Evolutionary conservation across 805 yeast genomes (phyloP), one percentile per base, ranked within the genome.

Genomic region (Saccharomyces mikatae): DNA sequence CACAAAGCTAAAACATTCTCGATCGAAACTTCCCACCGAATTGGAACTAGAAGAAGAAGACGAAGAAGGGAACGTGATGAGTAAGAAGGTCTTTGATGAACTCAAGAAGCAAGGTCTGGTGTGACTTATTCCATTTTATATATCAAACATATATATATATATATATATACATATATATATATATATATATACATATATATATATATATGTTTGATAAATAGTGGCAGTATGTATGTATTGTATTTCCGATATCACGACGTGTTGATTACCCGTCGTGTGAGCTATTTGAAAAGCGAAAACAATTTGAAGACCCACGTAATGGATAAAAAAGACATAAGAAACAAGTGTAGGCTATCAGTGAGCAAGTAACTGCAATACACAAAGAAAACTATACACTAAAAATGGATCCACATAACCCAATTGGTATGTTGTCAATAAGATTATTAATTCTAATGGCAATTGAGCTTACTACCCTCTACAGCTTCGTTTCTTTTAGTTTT

Each of bases 21-120:
- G 14, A 49, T 46, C 44, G 47, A 50, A 30, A 44, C 51, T 24
- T 11, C 50, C 31, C 73, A 72, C 26, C 74, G 76, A 52, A 66
- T 63, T 48, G 87, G 84, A 58, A 74, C 76, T 85, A 11, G 96
- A 94, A 68, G 87, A 91, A 36, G 98, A 92, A 67, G 98, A 94
- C 65, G 86, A 81, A 1, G 90, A 89, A 17, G 99, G 98, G 10
- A 92, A 94, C 65, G 96, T 89, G 14, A 86, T 92, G 95, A 80
- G 86, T 32, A 85, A 83, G 61, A 81, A 82, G 60, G 91, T 89
- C 47, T 92, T 88, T 69, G 77, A 83, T 21, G 97, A 94, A 60
- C 75, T 92, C 66, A 87, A 89, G 71, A 85, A 81, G 60, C 98
- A 92, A 71, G 98, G 97, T 0, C 74, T 92, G 50, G 61, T 89